These are phyloP conservation scores for Cutaneotrichosporon arboriforme DNA, from an alignment of 1,284 basidiomycete genomes.

Conservation along the genomic window DNA sequence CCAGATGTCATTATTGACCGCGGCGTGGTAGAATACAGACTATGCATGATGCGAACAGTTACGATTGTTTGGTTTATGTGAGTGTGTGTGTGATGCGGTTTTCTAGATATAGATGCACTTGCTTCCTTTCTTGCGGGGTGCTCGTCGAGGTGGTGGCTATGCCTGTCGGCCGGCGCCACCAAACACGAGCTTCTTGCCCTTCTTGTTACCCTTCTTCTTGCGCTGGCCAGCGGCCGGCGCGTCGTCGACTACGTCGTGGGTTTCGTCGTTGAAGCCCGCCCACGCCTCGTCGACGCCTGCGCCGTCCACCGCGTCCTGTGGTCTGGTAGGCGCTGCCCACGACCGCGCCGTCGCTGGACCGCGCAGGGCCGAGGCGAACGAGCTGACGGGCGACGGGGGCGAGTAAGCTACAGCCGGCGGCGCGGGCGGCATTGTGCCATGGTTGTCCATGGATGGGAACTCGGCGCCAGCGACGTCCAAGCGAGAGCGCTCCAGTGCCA, in stretches of 20 bases:
- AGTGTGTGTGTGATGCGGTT: neutral
- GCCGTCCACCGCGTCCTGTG: constrained; percentile 2
- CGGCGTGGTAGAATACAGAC: neutral
- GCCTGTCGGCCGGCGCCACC: constrained; percentile 18
- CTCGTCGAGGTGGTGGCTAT: neutral
- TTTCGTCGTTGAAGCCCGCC: neutral
- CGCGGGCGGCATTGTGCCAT: neutral
- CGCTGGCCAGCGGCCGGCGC: neutral
- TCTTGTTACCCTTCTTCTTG: constrained; percentile 19
- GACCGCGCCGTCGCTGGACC: neutral
- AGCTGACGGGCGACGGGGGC: neutral
- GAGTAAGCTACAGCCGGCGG: neutral
- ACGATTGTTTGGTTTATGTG: constrained; percentile 1
- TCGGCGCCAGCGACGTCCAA: neutral
- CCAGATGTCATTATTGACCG: no score
- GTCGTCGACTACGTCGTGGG: constrained; percentile 1
- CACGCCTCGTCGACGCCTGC: constrained; percentile 13
- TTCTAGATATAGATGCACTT: neutral
- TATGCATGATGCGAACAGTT: constrained; percentile 4
- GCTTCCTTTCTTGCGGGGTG: neutral
- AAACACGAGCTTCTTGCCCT: constrained; percentile 21
- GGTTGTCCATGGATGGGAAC: neutral
- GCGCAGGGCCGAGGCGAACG: constrained; percentile 17
- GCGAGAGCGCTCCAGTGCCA: constrained; percentile 2
- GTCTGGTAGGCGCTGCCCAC: neutral